Conservation (phyloP, 2,329 filamentous ascomycete species). For the Arthrobotrys conoides region DNA sequence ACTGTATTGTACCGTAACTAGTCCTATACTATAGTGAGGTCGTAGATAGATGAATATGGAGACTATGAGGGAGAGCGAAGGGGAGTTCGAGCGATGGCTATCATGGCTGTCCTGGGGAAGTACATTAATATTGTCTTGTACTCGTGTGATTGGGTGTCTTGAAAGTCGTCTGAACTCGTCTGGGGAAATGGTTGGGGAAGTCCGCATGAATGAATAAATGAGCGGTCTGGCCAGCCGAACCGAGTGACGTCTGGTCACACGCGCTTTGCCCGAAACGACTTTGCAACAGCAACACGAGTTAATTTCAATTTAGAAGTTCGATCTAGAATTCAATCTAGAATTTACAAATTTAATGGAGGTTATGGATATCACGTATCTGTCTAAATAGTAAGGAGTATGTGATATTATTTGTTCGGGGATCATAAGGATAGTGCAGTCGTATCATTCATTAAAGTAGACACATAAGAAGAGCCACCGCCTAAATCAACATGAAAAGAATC, state of each 20-base stretch:
- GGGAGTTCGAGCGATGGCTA: slow-evolving; percentile 6
- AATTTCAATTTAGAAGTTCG: too few relatives aligned
- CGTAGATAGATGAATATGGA: slow-evolving; percentile 6
- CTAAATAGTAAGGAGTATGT: too few relatives aligned
- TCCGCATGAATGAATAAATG: too few relatives aligned
- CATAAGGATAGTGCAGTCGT: too few relatives aligned
- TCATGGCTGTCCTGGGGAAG: slow-evolving; percentile 14
- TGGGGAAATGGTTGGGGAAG: slow-evolving; percentile 30
- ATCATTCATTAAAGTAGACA: too few relatives aligned
- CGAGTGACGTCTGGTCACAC: slow-evolving; percentile 12
- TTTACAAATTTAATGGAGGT: too few relatives aligned
- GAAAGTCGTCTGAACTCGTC: not conserved
- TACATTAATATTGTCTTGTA: not conserved
- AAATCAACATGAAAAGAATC: too few relatives aligned
- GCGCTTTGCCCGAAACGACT: slow-evolving; percentile 4
- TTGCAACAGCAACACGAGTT: slow-evolving; percentile 3
- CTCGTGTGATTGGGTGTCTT: slow-evolving; percentile 23
- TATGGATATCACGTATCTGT: too few relatives aligned
- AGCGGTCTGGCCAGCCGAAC: not conserved
- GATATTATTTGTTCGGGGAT: too few relatives aligned
- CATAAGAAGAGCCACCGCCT: too few relatives aligned
- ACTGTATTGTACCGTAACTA: not conserved
- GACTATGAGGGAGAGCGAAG: slow-evolving; percentile 14
- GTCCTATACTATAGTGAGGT: not conserved
- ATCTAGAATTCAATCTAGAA: too few relatives aligned